Evolutionary conservation across 1,284 basidiomycete species (phyloP).

Genomic region (Phylloporus gajari): DNA sequence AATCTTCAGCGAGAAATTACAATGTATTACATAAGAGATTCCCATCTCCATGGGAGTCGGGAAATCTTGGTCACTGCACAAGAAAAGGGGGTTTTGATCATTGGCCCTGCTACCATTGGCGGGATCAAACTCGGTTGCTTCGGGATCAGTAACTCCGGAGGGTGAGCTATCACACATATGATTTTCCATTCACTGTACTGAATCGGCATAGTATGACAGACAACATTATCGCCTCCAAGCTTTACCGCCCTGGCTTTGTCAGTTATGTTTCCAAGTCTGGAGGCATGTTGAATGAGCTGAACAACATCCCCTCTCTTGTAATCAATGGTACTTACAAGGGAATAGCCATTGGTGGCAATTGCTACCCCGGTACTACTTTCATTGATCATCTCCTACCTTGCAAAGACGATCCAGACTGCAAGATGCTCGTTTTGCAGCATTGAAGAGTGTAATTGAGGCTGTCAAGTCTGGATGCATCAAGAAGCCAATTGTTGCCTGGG

Average conservation of each 20-base stretch:
- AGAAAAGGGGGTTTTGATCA: slow-evolving; percentile 91
- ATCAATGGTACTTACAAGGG: slow-evolving; percentile 99
- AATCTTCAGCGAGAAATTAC: too few species aligned
- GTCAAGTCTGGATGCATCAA: slow-evolving; percentile 94
- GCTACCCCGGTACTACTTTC: slow-evolving; percentile 98
- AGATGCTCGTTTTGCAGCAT: slow-evolving; percentile 99
- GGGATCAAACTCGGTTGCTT: slow-evolving; percentile 99
- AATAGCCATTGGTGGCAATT: slow-evolving; percentile 99
- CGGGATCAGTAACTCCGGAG: slow-evolving; percentile 99
- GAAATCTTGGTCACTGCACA: slow-evolving; percentile 94
- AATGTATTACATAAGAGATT: too few species aligned
- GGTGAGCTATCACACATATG: slow-evolving; percentile 56
- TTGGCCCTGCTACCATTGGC: slow-evolving; percentile 98
- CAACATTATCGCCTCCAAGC: slow-evolving; percentile 98
- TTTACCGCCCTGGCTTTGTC: slow-evolving; percentile 97
- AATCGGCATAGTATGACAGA: slow-evolving; percentile 89
- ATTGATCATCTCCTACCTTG: slow-evolving; percentile 99
- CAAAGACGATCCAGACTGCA: slow-evolving; percentile 97
- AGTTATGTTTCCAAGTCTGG: slow-evolving; percentile 99
- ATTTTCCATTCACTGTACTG: slow-evolving; percentile 5
- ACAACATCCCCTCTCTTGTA: slow-evolving; percentile 98
- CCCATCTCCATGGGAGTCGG: too few species aligned
- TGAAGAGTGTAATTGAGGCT: slow-evolving; percentile 98
- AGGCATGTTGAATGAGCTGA: slow-evolving; percentile 99
- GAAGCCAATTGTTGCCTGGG: slow-evolving; percentile 99